Conservation (phyloP, 805 yeast species). For the Nakazawaea holstii region DNA sequence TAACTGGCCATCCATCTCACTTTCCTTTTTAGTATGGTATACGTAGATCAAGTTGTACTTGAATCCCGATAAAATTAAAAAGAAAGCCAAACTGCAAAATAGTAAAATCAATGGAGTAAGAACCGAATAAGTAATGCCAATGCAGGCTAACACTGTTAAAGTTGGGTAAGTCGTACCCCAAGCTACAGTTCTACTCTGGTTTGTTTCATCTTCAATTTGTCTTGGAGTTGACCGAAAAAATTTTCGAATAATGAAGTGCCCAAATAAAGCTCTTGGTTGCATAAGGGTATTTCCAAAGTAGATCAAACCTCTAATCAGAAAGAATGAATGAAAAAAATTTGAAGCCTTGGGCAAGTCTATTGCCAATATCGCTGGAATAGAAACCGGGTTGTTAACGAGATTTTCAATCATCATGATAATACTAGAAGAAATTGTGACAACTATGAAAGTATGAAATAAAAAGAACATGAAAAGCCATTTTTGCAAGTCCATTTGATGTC, state of each 20-base stretch:
- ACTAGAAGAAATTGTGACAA: slow-evolving; percentile 82
- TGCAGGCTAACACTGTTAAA: slow-evolving; percentile 70
- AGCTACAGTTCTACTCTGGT: slow-evolving; percentile 38
- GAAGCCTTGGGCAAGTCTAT: slow-evolving; percentile 81
- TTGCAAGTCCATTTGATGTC: slow-evolving; percentile 67
- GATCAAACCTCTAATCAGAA: slow-evolving; percentile 69
- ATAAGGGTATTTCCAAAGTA: slow-evolving; percentile 69
- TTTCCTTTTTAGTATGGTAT: slow-evolving; percentile 41
- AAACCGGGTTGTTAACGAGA: slow-evolving; percentile 62
- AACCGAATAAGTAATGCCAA: slow-evolving; percentile 72
- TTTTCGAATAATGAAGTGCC: slow-evolving; percentile 29
- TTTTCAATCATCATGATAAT: slow-evolving; percentile 57
- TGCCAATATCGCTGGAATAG: slow-evolving; percentile 69
- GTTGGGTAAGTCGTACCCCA: slow-evolving; percentile 83
- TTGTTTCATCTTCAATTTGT: slow-evolving; percentile 38
- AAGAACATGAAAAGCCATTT: slow-evolving; percentile 72
- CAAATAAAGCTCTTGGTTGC: slow-evolving; percentile 47
- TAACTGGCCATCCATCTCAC: slow-evolving; percentile 65
- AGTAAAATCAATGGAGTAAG: slow-evolving; percentile 74
- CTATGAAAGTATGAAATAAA: slow-evolving; percentile 78
- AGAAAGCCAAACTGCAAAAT: slow-evolving; percentile 52
- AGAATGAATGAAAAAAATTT: slow-evolving; percentile 75
- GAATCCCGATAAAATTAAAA: slow-evolving; percentile 55
- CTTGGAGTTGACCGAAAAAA: slow-evolving; percentile 58
- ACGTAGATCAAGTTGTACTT: slow-evolving; percentile 63